Evolutionary conservation across 495 filamentous ascomycete species (phyloP).

Genomic region (Copromyces sp.): DNA sequence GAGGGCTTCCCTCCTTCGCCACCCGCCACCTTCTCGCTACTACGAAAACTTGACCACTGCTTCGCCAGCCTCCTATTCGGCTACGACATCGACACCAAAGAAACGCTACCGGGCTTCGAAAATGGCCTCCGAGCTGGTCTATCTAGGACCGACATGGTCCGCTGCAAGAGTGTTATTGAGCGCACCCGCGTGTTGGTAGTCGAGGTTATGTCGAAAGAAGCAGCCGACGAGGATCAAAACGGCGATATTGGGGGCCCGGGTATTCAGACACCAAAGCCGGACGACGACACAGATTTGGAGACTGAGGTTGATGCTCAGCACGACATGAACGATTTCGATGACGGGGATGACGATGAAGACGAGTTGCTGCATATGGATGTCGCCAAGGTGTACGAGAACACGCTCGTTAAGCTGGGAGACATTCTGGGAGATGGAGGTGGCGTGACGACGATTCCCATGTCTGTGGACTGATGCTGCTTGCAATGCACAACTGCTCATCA

Average conservation of each 20-base stretch:
- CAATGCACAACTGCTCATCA: too few species aligned
- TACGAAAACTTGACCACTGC: slow-evolving; percentile 68
- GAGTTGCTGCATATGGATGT: slow-evolving; percentile 51
- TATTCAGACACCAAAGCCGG: slow-evolving; percentile 17
- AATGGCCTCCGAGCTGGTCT: slow-evolving; percentile 38
- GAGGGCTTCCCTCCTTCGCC: slow-evolving; percentile 57
- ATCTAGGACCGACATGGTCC: slow-evolving; percentile 70
- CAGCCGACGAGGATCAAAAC: slow-evolving; percentile 25
- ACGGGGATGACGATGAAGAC: slow-evolving; percentile 33
- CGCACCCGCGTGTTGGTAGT: slow-evolving; percentile 55
- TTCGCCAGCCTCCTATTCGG: slow-evolving; percentile 65
- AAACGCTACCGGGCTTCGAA: slow-evolving; percentile 56
- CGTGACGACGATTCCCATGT: slow-evolving; percentile 6
- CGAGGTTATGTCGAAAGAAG: slow-evolving; percentile 44
- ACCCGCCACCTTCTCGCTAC: slow-evolving; percentile 49
- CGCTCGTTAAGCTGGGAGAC: slow-evolving; percentile 60
- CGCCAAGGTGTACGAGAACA: slow-evolving; percentile 67
- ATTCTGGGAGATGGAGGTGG: slow-evolving; percentile 32
- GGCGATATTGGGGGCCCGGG: slow-evolving; percentile 23
- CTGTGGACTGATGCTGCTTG: slow-evolving; percentile 2
- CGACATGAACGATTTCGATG: slow-evolving; percentile 5
- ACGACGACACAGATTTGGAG: slow-evolving; percentile 11
- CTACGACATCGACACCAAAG: slow-evolving; percentile 52
- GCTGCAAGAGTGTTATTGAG: slow-evolving; percentile 68
- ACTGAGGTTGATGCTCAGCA: slow-evolving; percentile 5